phyloP scores from a whole-genome alignment of 768 basidiomycete genomes.

The Serendipita indica region DNA sequence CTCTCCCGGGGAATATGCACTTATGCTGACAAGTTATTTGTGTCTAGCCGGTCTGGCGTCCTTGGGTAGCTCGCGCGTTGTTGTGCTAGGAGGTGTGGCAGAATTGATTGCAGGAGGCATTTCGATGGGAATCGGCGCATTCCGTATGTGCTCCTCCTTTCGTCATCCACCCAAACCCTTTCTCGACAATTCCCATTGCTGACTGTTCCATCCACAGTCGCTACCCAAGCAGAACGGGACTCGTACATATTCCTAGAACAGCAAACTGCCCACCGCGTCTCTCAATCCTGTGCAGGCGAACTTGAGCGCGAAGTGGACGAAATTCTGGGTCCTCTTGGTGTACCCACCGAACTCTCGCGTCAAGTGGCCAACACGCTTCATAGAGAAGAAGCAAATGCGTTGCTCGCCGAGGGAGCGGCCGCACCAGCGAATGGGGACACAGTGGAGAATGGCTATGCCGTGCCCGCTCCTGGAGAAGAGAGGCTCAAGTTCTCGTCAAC shows the following conservation, averaged over 20 bases:
- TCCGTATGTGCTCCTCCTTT: slow-evolving; percentile 29
- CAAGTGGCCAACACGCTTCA: slow-evolving; percentile 64
- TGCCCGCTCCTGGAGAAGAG: neutral
- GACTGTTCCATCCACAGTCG: slow-evolving; percentile 30
- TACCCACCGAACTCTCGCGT: slow-evolving; percentile 67
- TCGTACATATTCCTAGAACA: slow-evolving; percentile 72
- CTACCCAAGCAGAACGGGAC: slow-evolving; percentile 91
- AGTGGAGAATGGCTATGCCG: neutral
- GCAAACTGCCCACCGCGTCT: slow-evolving; percentile 67
- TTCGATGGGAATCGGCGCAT: slow-evolving; percentile 97
- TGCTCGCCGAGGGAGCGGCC: slow-evolving; percentile 14
- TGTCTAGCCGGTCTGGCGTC: slow-evolving; percentile 80
- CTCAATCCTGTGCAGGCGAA: slow-evolving; percentile 80
- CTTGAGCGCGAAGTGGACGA: slow-evolving; percentile 90
- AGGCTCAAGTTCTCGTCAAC: slow-evolving; percentile 7
- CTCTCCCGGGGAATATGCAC: too few relatives aligned
- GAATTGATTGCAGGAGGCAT: slow-evolving; percentile 95
- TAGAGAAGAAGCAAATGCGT: slow-evolving; percentile 41
- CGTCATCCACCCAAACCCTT: neutral
- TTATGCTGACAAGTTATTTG: too few relatives aligned
- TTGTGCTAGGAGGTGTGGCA: slow-evolving; percentile 85
- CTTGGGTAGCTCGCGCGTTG: slow-evolving; percentile 77
- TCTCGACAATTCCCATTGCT: neutral
- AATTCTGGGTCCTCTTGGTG: slow-evolving; percentile 77
- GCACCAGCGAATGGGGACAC: slow-evolving; percentile 7